Base-by-base conservation (phyloP, 2,329 filamentous ascomycete genomes). In the Lasiodiplodia sp. region DNA sequence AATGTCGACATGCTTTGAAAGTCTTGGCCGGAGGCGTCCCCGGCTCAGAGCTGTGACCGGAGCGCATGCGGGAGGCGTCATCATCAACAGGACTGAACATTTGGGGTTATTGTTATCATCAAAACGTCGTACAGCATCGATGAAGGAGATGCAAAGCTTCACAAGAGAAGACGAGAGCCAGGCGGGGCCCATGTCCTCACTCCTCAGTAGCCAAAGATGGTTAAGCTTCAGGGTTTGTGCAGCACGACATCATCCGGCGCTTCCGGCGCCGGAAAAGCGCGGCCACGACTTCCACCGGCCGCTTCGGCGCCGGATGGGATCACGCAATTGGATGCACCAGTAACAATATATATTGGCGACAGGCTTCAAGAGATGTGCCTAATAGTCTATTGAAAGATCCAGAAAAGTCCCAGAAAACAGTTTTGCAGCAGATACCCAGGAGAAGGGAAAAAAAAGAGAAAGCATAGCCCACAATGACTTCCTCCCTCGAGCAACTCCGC, bases 201-300 rank as follows among this genome's bases (percentile, higher is more conserved):
- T 28, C 21, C 8, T 10, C 11, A 44, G 2, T 7, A 4, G 40
- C 40, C 57, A 25, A 25, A 18, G 47, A 28, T 4, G 34, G 57
- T 11, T 21, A 31, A 62, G 57, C 31, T 12, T n/a, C 23, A 52
- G n/a, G 60, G 60, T 31, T 38, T 11, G 8, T 10, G 28, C 31
- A 12, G 52, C 47, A 52, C 60, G 60, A 47, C 37, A 64, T 34
- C 31, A n/a, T n/a, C 18, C 60, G 44, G 60, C 44, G 11, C 3
- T 21, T 38, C 44, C 60, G 60, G 60, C 60, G n/a, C 60, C 60
- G 60, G 18, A 12, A 1, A 2, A 23, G 6, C 3, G 1, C 60
- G 60, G 60, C 60, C 60, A 64, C 60, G 60, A 64, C 60, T 23
- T 64, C 60, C 7, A 16, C 60, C 47, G 60, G 60, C 25, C 18